A percentile compares a stretch with the other conserved stretches of the same genome.
phyloP scores from a whole-genome alignment of 352 stramenopile species.

The Peronosclerospora sorghi region DNA sequence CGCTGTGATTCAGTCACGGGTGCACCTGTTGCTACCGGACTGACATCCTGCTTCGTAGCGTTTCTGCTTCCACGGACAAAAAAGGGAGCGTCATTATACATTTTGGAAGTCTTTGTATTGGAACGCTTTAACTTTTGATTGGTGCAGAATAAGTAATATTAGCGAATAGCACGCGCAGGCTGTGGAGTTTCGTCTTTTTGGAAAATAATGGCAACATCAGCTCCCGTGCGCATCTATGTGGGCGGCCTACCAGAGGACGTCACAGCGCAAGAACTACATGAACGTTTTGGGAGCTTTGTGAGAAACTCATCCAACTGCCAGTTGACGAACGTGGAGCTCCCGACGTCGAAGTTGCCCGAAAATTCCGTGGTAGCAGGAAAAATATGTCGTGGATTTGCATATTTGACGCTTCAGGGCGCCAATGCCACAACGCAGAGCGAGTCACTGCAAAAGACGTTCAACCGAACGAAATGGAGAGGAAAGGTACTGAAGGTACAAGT shows the following conservation, averaged over 20 bases:
- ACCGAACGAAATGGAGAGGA: constrained; percentile 68
- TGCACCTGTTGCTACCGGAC: too few species aligned
- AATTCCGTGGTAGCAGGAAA: too few species aligned
- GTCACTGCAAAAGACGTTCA: constrained; percentile 47
- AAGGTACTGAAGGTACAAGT: constrained; percentile 43
- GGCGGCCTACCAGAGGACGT: constrained; percentile 42
- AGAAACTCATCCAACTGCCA: constrained; percentile 14
- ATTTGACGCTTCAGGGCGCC: constrained; percentile 35
- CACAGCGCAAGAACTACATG: constrained; percentile 35
- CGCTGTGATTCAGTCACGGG: too few species aligned
- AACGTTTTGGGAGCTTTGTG: constrained; percentile 53
- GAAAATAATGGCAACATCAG: too few species aligned
- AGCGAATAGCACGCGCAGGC: too few species aligned
- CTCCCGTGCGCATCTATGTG: constrained; percentile 46
- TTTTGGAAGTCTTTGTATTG: too few species aligned
- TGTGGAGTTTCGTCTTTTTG: too few species aligned
- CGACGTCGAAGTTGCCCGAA: constrained; percentile 14
- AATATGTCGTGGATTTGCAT: constrained; percentile 40
- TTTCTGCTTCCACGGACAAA: too few species aligned
- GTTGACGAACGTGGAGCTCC: constrained; percentile 33
- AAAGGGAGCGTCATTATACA: too few species aligned
- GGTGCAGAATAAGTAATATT: too few species aligned
- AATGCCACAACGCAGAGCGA: constrained; percentile 20
- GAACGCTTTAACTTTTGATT: too few species aligned
- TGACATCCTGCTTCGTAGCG: too few species aligned